phyloP scores from a whole-genome alignment of 306 rosid species.

The Cucumis hystrix region DNA sequence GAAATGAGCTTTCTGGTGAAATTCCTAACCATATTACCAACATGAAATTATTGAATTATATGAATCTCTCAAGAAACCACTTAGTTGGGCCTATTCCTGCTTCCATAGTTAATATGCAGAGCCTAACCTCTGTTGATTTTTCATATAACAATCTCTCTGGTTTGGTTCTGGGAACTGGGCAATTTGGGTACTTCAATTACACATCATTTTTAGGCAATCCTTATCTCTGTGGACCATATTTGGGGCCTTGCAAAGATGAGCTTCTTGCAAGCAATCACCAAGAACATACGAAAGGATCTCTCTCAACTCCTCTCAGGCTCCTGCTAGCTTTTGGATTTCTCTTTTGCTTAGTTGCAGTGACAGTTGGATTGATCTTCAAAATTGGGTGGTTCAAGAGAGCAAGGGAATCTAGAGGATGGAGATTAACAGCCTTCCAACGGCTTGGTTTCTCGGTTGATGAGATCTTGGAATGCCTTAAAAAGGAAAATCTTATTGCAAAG shows the following conservation, averaged over 20 bases:
- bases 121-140: constrained; percentile 80
- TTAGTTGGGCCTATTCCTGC: constrained; percentile 64
- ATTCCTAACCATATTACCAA: constrained; percentile 63
- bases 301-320: constrained; percentile 19
- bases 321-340: background rate
- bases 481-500: constrained; percentile 69
- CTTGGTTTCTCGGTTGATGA: constrained; percentile 81
- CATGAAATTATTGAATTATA: constrained; percentile 67
- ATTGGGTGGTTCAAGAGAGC: constrained; percentile 75
- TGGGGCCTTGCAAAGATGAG: constrained; percentile 66
- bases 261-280: constrained; percentile 20
- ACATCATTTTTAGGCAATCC: constrained; percentile 78
- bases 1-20: constrained; percentile 64
- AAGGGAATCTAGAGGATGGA: constrained; percentile 68
- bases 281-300: constrained; percentile 44
- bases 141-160: constrained; percentile 91
- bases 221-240: constrained; percentile 75
- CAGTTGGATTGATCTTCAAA: constrained; percentile 58
- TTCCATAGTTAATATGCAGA: constrained; percentile 69
- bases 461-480: constrained; percentile 67
- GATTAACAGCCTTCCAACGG: constrained; percentile 80
- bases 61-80: constrained; percentile 75
- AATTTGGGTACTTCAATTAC: constrained; percentile 85
- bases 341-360: constrained; percentile 1
- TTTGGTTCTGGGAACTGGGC: constrained; percentile 86